These are phyloP conservation scores for Cucurbita pepo DNA, from an alignment of 306 rosid species.

Conservation along the genomic window DNA sequence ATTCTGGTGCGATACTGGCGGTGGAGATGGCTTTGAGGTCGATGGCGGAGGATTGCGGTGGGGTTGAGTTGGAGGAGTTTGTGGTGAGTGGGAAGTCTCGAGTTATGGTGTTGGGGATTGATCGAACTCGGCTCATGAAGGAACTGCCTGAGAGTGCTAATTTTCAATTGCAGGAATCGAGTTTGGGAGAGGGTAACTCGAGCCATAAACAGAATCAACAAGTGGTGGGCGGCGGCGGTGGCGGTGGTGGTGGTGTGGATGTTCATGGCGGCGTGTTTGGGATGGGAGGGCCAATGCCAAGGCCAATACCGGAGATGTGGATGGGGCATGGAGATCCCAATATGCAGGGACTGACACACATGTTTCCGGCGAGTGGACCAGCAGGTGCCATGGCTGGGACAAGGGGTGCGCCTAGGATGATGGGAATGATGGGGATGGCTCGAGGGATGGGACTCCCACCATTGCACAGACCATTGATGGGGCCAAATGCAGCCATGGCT, in stretches of 20 bases:
- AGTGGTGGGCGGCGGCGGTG: not conserved
- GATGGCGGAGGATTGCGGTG: slow-evolving; percentile 70
- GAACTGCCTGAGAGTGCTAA: slow-evolving; percentile 70
- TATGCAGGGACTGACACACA: slow-evolving; percentile 37
- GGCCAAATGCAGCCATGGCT: slow-evolving; percentile 30
- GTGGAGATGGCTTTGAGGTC: slow-evolving; percentile 92
- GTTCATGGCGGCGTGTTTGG: slow-evolving; percentile 44
- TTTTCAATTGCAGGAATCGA: slow-evolving; percentile 28
- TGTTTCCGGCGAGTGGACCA: slow-evolving; percentile 38
- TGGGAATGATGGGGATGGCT: slow-evolving; percentile 51
- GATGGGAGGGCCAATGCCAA: slow-evolving; percentile 37
- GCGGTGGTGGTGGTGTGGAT: slow-evolving; percentile 12
- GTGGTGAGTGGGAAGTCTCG: slow-evolving; percentile 82
- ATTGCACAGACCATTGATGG: slow-evolving; percentile 51
- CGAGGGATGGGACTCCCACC: slow-evolving; percentile 53
- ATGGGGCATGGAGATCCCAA: slow-evolving; percentile 51
- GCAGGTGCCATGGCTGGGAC: slow-evolving; percentile 23
- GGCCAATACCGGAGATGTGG: slow-evolving; percentile 68
- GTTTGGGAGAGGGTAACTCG: slow-evolving; percentile 28
- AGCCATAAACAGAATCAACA: slow-evolving; percentile 28
- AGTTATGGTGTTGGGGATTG: slow-evolving; percentile 64
- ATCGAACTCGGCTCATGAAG: slow-evolving; percentile 58
- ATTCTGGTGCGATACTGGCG: slow-evolving; percentile 59
- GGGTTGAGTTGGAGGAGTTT: slow-evolving; percentile 78
- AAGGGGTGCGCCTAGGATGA: slow-evolving; percentile 43